Evolutionary conservation across 352 stramenopile species (phyloP).

Genomic region (Pythium rhizo-oryzae): DNA sequence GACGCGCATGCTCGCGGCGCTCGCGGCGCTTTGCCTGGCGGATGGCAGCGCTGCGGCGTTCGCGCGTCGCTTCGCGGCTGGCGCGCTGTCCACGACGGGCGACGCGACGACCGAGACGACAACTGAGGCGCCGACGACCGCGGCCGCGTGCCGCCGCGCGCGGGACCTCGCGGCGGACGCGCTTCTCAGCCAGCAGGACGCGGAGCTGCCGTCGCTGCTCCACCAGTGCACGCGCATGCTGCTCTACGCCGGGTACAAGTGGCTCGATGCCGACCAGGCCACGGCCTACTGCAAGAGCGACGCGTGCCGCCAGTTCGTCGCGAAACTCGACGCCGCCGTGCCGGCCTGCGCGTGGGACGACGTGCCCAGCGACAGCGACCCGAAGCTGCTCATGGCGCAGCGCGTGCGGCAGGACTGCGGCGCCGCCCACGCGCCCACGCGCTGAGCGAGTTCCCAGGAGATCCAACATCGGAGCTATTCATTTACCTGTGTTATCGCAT

Average conservation of each 20-base stretch:
- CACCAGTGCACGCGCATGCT: constrained; percentile 35
- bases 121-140: not conserved
- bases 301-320: constrained; percentile 33
- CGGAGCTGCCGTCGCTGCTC: constrained; percentile 19
- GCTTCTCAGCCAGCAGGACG: constrained; percentile 13
- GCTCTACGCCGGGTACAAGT: constrained; percentile 44
- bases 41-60: too few relatives aligned
- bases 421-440: too few relatives aligned
- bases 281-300: constrained; percentile 47
- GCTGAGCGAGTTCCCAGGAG: too few relatives aligned
- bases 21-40: too few relatives aligned
- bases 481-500: constrained; percentile 18
- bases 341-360: constrained; percentile 46
- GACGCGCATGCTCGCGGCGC: too few relatives aligned
- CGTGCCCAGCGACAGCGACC: constrained; percentile 35
- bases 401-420: constrained; percentile 51
- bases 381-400: constrained; percentile 43
- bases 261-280: constrained; percentile 28
- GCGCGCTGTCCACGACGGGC: not conserved
- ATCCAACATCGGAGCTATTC: not conserved
- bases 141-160: constrained; percentile 4
- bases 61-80: not conserved
- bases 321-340: constrained; percentile 31
- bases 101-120: not conserved
- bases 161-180: not conserved